Percentiles rank a stretch among this genome's conserved stretches.
phyloP scores from a whole-genome alignment of 345 rosid genomes.

The Rhodamnia rubescens region DNA sequence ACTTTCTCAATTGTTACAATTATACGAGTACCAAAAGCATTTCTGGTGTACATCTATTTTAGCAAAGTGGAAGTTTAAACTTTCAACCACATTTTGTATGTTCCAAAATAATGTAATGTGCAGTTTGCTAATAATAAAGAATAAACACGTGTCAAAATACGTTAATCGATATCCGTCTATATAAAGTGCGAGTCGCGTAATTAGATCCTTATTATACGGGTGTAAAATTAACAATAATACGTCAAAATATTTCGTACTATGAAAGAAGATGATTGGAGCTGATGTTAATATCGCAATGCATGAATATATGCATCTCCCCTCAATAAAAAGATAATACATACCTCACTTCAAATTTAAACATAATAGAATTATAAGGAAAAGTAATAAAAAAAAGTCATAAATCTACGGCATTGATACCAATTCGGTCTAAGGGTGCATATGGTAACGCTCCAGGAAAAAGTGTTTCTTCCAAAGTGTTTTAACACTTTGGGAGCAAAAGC shows the following conservation, averaged over 20 bases:
- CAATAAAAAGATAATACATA: not conserved
- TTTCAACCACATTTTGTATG: not conserved
- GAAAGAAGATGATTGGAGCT: not conserved
- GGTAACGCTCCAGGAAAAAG: too few species aligned
- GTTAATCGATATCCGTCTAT: not conserved
- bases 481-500: too few species aligned
- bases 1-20: not conserved
- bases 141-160: not conserved
- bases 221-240: not conserved
- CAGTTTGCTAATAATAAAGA: not conserved
- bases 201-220: not conserved
- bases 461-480: too few species aligned
- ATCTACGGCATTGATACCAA: too few species aligned
- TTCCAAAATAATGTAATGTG: not conserved
- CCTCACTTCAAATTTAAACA: not conserved
- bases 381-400: too few species aligned
- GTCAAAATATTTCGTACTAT: not conserved
- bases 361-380: not conserved
- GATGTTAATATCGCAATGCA: not conserved
- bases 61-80: not conserved
- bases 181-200: fast-evolving
- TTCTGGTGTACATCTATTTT: not conserved
- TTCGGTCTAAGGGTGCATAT: too few species aligned
- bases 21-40: not conserved
- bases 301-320: not conserved